Evolutionary conservation across 2,329 filamentous ascomycete genomes (phyloP), one percentile per base, ranked within the genome.

Genomic region (Aureobasidium uvarum): DNA sequence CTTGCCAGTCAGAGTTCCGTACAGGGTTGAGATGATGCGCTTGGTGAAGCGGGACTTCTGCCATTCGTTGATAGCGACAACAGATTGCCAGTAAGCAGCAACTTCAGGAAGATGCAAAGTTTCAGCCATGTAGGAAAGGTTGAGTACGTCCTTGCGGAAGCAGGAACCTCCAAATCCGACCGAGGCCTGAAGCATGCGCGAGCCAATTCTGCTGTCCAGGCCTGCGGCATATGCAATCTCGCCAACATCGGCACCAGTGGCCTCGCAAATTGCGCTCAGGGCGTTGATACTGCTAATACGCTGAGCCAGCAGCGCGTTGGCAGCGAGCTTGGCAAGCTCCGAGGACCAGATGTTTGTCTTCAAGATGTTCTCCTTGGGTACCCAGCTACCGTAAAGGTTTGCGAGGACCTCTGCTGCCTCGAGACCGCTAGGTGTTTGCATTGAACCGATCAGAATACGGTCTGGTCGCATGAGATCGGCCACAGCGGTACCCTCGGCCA

Each of bases 251-350:
- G 90, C 90, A 18, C 89, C 89, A 0, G 87, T 89, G 68, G 84
- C 84, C 76, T 93, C 90, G 74, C 90, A 94, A 36, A 94, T 86
- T 4, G 89, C 89, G n/a, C 87, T 89, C 66, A 94, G 84, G 14
- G 89, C 87, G 77, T 93, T 94, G 78, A 94, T 91, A 76, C 87
- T 91, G 73, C 86, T 89, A 72, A 94, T 90, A 59, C 90, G 84
- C 77, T 94, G 90, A 1, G 90, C 90, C 10, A 94, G 81, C 84
- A 94, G 87, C 2, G 89, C 88, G 75, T 94, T 94, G 66, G 90
- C 88, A 0, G 89, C 89, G 0, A 94, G 83, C 78, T 94, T 94
- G 64, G 89, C 83, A 25, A 94, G 82, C 76, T 94, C 90, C 0
- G 89, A 91, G 0, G 89, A 92, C 85, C 87, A 92, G 0, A 89